Conservation (phyloP, 768 basidiomycete species). For the Sporobolomyces roseus region DNA sequence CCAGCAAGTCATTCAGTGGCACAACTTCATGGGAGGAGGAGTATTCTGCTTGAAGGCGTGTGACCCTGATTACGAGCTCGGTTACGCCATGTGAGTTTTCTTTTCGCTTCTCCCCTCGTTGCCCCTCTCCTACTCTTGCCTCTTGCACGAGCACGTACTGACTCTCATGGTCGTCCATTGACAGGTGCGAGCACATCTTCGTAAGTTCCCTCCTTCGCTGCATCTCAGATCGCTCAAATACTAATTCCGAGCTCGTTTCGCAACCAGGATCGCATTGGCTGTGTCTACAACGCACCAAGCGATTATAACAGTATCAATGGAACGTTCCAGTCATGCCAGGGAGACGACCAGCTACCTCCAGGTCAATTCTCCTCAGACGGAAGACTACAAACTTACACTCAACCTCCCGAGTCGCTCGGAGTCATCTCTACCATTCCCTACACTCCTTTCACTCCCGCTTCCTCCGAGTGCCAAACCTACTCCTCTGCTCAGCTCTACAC, state of each 20-base stretch:
- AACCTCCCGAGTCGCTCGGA: constrained; percentile 43
- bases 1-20: constrained; percentile 58
- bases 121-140: neutral
- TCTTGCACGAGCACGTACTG: no score
- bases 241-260: no score
- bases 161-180: constrained; percentile 47
- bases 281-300: constrained; percentile 68
- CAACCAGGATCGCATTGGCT: constrained; percentile 66
- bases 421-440: constrained; percentile 45
- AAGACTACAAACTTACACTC: constrained; percentile 25
- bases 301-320: constrained; percentile 55
- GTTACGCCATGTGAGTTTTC: constrained; percentile 25
- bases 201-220: constrained; percentile 17
- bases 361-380: constrained; percentile 35
- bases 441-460: constrained; percentile 43
- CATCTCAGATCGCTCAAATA: no score
- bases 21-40: constrained; percentile 66
- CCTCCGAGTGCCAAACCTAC: constrained; percentile 45
- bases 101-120: neutral
- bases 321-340: constrained; percentile 63
- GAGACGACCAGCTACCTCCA: constrained; percentile 61
- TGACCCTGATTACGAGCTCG: constrained; percentile 57
- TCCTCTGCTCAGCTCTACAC: constrained; percentile 40
- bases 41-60: constrained; percentile 70
- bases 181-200: constrained; percentile 66